These are phyloP conservation scores for Stagonosporopsis cucurbitacearum DNA, from an alignment of 2,329 filamentous ascomycete species.

Conservation along the genomic window DNA sequence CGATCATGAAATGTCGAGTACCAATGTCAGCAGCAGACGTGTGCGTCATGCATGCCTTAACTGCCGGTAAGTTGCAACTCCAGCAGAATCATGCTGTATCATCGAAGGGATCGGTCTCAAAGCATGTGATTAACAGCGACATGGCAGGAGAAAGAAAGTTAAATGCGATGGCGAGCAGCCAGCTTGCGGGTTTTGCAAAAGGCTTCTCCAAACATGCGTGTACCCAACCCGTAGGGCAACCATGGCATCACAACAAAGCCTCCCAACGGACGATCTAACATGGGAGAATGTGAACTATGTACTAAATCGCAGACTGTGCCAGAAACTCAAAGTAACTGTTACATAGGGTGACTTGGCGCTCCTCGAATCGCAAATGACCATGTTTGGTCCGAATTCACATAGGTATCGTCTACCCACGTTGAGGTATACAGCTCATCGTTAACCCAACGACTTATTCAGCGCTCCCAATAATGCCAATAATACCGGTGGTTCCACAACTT, in stretches of 20 bases:
- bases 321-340: background rate
- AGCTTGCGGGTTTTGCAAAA: conserved; percentile 12
- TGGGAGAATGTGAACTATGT: background rate
- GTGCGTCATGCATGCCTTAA: conserved; percentile 14
- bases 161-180: conserved; percentile 18
- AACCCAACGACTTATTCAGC: background rate
- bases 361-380: background rate
- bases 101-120: background rate
- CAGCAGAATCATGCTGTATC: background rate
- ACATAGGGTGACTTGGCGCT: background rate
- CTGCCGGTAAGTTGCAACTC: conserved; percentile 6
- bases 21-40: background rate
- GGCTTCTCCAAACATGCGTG: conserved; percentile 11
- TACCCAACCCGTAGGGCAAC: conserved; percentile 4
- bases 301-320: background rate
- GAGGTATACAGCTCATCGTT: background rate
- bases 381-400: background rate
- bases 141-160: conserved; percentile 15
- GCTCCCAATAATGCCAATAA: background rate
- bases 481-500: background rate
- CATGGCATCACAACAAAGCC: background rate
- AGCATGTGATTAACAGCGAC: background rate
- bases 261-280: background rate
- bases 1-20: background rate
- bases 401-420: background rate